Evolutionary conservation across 2,329 filamentous ascomycete genomes (phyloP).

Genomic region (Elsinoe batatas): DNA sequence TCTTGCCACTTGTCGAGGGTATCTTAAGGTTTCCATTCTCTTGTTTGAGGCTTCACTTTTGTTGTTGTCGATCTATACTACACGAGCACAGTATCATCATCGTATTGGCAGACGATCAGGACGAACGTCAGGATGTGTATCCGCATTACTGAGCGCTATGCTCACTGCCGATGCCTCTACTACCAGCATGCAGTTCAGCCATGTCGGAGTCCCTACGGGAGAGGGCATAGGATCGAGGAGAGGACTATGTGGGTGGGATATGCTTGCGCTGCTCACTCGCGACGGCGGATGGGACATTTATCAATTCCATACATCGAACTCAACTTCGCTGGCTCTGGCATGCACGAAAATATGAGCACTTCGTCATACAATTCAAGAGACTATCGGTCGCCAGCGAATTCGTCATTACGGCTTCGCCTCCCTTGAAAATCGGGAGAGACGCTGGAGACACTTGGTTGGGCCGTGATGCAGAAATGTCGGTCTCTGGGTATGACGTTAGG

Average conservation of each 20-base stretch:
- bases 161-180: slow-evolving; percentile 79
- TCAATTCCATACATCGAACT: no score
- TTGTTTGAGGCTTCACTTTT: background rate
- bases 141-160: slow-evolving; percentile 75
- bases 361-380: no score
- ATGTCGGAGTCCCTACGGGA: slow-evolving; percentile 64
- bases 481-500: no score
- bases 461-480: no score
- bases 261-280: slow-evolving; percentile 46
- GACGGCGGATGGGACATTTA: background rate
- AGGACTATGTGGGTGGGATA: slow-evolving; percentile 77
- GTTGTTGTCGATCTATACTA: background rate
- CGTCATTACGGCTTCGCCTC: no score
- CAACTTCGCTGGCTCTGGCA: background rate
- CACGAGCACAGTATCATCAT: background rate
- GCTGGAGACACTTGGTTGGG: no score
- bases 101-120: background rate
- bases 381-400: no score
- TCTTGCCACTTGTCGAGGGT: no score
- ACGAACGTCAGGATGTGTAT: slow-evolving; percentile 58
- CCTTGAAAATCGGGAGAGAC: no score
- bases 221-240: slow-evolving; percentile 61
- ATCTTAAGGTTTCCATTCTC: no score
- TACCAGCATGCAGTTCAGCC: slow-evolving; percentile 79
- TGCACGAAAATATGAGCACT: no score